Evolutionary conservation across 139 green algal genomes (phyloP).

Genomic region (Coelastrella sp.): DNA sequence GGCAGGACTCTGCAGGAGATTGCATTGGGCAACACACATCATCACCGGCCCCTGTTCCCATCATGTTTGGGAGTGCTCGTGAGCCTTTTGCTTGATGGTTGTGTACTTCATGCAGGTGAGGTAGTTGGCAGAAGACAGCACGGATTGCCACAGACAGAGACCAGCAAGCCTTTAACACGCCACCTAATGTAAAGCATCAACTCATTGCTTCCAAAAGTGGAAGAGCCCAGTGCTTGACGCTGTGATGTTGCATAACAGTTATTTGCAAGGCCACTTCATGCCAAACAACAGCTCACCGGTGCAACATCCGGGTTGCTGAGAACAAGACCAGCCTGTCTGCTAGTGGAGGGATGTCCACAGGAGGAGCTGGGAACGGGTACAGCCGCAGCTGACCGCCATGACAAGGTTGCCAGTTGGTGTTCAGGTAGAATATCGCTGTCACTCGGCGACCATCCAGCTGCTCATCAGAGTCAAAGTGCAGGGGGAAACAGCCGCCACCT

Average conservation of each 20-base stretch:
- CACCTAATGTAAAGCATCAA: background rate
- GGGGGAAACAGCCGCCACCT: slow-evolving; percentile 80
- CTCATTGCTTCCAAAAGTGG: background rate
- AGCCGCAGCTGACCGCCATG: slow-evolving; percentile 78
- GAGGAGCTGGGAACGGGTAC: slow-evolving; percentile 72
- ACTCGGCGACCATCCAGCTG: slow-evolving; percentile 66
- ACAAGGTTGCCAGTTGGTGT: slow-evolving; percentile 59
- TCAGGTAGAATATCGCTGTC: slow-evolving; percentile 84
- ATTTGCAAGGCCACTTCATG: background rate
- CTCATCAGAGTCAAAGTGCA: slow-evolving; percentile 82
- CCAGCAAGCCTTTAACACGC: too few species aligned
- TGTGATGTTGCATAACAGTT: background rate
- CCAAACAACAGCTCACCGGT: slow-evolving; percentile 47
- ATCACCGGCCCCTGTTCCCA: background rate
- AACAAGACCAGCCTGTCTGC: slow-evolving; percentile 83
- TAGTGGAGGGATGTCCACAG: slow-evolving; percentile 71
- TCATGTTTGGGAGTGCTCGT: background rate
- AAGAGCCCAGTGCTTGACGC: background rate
- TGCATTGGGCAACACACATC: background rate
- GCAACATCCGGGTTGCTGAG: slow-evolving; percentile 73
- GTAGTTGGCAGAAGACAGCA: too few species aligned
- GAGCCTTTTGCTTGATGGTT: background rate
- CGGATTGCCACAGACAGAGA: too few species aligned
- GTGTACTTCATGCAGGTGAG: too few species aligned
- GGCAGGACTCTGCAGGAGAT: slow-evolving; percentile 59